phyloP scores from a whole-genome alignment of 2,329 filamentous ascomycete species.

The Cladosporium sp. region DNA sequence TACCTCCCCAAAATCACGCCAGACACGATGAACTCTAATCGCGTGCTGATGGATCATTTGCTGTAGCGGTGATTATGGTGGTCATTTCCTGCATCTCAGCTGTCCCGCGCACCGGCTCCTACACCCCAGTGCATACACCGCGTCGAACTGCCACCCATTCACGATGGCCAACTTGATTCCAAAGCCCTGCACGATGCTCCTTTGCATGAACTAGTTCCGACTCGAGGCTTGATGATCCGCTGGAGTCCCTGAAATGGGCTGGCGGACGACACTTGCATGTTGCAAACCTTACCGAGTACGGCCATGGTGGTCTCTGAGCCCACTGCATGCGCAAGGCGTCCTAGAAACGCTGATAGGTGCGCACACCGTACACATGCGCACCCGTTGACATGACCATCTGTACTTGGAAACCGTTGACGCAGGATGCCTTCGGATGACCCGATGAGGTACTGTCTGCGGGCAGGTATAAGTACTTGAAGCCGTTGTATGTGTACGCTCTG shows the following conservation, averaged over 20 bases:
- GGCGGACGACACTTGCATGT: neutral
- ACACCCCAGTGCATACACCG: neutral
- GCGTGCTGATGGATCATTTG: neutral
- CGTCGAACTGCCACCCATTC: neutral
- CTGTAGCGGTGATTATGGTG: neutral
- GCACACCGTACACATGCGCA: neutral
- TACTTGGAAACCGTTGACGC: neutral
- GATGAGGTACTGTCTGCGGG: neutral
- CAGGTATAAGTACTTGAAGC: neutral
- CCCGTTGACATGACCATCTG: neutral
- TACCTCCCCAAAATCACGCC: constrained; percentile 2
- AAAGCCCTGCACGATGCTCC: neutral
- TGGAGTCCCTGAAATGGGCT: neutral
- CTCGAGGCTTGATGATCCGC: neutral
- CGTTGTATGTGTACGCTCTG: neutral
- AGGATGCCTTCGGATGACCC: neutral
- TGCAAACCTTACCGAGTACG: neutral
- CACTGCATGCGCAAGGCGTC: neutral
- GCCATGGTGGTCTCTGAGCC: neutral
- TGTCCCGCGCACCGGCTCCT: neutral
- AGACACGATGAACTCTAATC: too few relatives aligned
- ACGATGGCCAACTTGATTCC: neutral
- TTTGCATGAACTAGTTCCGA: neutral
- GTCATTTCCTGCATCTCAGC: constrained; percentile 5
- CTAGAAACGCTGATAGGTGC: neutral